Base-by-base conservation (phyloP, 1,284 basidiomycete genomes). In the Puccinia coronata region DNA sequence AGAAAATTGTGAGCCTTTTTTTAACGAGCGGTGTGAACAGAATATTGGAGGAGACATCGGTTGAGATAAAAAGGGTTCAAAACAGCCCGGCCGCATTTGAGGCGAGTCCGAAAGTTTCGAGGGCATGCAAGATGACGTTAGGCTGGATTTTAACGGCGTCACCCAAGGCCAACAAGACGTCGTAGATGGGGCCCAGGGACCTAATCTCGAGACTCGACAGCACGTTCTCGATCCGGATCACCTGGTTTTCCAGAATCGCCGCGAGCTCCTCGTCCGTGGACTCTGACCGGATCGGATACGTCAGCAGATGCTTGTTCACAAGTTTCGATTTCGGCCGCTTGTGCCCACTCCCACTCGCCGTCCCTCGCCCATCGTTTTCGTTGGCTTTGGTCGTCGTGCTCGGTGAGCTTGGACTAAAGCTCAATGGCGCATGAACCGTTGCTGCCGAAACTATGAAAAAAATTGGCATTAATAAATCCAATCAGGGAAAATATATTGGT, bases 151-250 rank as follows among this genome's bases (percentile, higher is more conserved):
- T 82, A 25, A 83, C 74, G 0, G 83, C 87, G 53, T 86, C 85
- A 72, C 86, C 85, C 18, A 88, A 83, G 14, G 87, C 87, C 1
- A 85, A 84, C n/a, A 88, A 83, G 12, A 85, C 84, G 61, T 85
- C 84, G 34, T 84, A 83, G 77, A 85, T 85, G 1, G 84, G 84
- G 1, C 85, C 85, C 47, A 86, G 82, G 49, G 84, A 83, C 31
- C 83, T 83, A 20, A 85, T 82, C 31, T 83, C 72, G 39, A 96
- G 87, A 41, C 90, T 88, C 20, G 90, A 88, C 39, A 92, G 87
- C n/a, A 92, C 90, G 85, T 96, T 95, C 85, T 95, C 92, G 73
- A 96, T 91, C 53, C 95, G 89, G 20, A 91, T 81, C 18, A 81
- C 61, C 43, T 73, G 49, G 39, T 81, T 81, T 74, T 95, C 92